Base-by-base conservation (phyloP, 306 rosid species). In the Castanea mollissima region DNA sequence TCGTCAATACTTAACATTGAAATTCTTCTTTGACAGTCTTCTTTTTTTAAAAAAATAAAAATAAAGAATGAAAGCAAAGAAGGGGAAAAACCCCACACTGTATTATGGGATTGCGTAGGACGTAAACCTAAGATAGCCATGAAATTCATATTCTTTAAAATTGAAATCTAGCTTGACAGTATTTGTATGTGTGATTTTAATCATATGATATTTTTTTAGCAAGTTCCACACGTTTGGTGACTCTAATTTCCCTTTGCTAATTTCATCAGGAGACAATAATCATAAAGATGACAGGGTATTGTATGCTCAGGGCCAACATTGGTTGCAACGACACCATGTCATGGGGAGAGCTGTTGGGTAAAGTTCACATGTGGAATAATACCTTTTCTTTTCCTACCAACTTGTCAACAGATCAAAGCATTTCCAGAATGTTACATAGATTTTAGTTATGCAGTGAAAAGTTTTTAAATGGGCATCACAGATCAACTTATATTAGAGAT, bases 281-380 rank as follows among this genome's bases (percentile, higher is more conserved):
- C 0, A 0, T 0, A 1, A 1, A 0, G 98, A 94, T 69, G 98
- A 94, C 81, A 88, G 82, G 74, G 14, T 19, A 18, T 76, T 94
- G 69, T 92, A 92, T 82, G 90, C 92, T 55, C 81, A 65, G 12
- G 85, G 90, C 72, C 98, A 92, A 84, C 69, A 56, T 44, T 91
- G 97, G 97, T 44, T 94, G 86, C 87, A 89, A 63, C 75, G 69
- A 23, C 90, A 90, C 54, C 94, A 94, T 85, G 80, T 91, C 27
- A 85, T 91, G 83, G 97, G 97, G 65, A 88, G 89, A 87, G 98
- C 91, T 60, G 86, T 83, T 0, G 98, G 97, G 98, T 89, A 88
- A 67, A 82, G 34, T 57, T 21, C 5, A 10, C 51, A 12, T 69
- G 55, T 18, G 12, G 10, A 27, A 63, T 56, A 63, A 34, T 34